Conservation (phyloP, 202 grass and related monocot genomes). For the Carex arenaria region DNA sequence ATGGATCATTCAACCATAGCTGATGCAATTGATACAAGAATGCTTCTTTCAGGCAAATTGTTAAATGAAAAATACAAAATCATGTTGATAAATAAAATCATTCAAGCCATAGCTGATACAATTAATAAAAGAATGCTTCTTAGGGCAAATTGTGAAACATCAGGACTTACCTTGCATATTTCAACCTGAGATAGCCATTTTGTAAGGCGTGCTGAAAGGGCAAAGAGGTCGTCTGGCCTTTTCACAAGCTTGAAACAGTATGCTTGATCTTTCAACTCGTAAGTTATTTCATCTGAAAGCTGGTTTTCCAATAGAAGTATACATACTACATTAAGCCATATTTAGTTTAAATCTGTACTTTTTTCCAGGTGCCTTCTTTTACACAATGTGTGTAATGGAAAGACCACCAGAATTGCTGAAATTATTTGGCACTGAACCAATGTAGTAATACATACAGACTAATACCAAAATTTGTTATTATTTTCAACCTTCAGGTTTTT, state of each 20-base stretch:
- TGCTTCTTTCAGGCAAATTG: background rate
- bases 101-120: background rate
- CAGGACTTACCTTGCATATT: slow-evolving; percentile 52
- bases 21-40: background rate
- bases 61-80: slow-evolving; percentile 19
- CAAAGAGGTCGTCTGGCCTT: slow-evolving; percentile 64
- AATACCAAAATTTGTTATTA: background rate
- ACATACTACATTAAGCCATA: background rate
- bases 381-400: background rate
- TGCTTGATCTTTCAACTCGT: slow-evolving; percentile 84
- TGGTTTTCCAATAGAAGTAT: slow-evolving; percentile 24
- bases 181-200: slow-evolving; percentile 88
- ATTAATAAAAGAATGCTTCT: background rate
- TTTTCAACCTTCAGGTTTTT: slow-evolving; percentile 69
- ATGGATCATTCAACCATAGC: background rate
- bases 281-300: slow-evolving; percentile 80
- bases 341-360: background rate
- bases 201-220: slow-evolving; percentile 63
- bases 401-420: background rate
- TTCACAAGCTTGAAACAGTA: slow-evolving; percentile 64
- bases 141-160: background rate
- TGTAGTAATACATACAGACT: background rate
- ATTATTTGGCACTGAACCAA: background rate
- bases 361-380: background rate
- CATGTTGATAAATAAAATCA: background rate